Evolutionary conservation across 768 basidiomycete species (phyloP).

Genomic region (Collybia mongolica): DNA sequence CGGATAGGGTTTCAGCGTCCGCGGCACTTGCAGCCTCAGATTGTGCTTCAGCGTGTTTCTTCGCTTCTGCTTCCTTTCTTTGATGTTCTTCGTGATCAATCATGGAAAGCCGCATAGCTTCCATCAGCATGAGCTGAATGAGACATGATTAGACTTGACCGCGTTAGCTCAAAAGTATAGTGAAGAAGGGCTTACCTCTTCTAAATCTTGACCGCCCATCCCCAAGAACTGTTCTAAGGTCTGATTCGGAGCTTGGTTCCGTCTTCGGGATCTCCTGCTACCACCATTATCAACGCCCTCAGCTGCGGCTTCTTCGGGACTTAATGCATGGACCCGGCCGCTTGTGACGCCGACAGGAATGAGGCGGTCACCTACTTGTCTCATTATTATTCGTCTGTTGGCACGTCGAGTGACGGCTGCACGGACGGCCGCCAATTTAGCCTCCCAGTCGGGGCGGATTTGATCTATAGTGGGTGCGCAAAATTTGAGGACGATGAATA

Average conservation of each 20-base stretch:
- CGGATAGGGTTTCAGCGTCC: constrained; percentile 19
- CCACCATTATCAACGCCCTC: constrained; percentile 28
- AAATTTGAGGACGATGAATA: constrained; percentile 2
- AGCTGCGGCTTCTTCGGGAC: constrained; percentile 55
- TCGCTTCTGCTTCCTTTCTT: constrained; percentile 70
- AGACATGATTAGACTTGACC: constrained; percentile 3
- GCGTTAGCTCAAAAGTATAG: not conserved
- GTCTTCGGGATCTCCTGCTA: constrained; percentile 59
- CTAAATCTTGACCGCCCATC: constrained; percentile 83
- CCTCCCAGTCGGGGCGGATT: constrained; percentile 98
- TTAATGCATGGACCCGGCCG: constrained; percentile 72
- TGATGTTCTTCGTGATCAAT: constrained; percentile 95
- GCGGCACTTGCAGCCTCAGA: constrained; percentile 14
- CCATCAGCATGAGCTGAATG: constrained; percentile 92
- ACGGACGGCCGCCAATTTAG: constrained; percentile 89
- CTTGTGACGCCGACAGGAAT: constrained; percentile 97
- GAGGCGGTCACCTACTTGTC: constrained; percentile 95
- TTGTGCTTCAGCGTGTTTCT: constrained; percentile 45
- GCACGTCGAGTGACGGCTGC: constrained; percentile 96
- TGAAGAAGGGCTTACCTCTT: constrained; percentile 66
- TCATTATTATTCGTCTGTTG: constrained; percentile 95
- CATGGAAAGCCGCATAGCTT: constrained; percentile 95
- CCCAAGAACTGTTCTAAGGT: constrained; percentile 73
- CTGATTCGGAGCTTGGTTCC: constrained; percentile 47
- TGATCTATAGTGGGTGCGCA: constrained; percentile 58